These are phyloP conservation scores for Clathrospora elynae DNA, from an alignment of 2,329 filamentous ascomycete genomes.

Conservation along the genomic window DNA sequence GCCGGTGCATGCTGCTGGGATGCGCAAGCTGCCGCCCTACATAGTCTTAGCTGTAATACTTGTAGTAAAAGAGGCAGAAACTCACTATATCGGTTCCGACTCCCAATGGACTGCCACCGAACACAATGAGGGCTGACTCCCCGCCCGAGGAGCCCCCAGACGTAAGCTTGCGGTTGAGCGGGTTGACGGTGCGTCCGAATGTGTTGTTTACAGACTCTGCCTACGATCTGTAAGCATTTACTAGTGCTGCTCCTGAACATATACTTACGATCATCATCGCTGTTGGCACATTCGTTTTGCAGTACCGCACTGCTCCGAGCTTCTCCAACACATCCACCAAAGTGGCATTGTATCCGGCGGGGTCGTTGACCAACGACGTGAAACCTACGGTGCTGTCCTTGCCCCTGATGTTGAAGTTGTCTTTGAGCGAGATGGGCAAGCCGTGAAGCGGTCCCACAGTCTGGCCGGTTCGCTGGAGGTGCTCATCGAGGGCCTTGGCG, in stretches of 20 bases:
- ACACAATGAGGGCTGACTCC: conserved; percentile 66
- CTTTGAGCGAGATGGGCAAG: conserved; percentile 69
- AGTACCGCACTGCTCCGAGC: conserved; percentile 69
- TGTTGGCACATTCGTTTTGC: conserved; percentile 72
- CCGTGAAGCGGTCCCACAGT: conserved; percentile 69
- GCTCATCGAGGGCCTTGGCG: conserved; percentile 59
- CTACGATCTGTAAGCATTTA: conserved; percentile 20
- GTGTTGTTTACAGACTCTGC: conserved; percentile 69
- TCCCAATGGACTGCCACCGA: conserved; percentile 65
- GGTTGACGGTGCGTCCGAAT: conserved; percentile 67
- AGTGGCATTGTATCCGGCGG: conserved; percentile 60
- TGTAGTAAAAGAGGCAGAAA: neutral
- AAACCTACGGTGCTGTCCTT: conserved; percentile 69
- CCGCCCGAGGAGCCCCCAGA: conserved; percentile 71
- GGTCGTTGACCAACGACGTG: conserved; percentile 63
- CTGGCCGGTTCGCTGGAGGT: conserved; percentile 53
- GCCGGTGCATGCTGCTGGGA: conserved; percentile 62
- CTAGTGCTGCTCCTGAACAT: neutral
- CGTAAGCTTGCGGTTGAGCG: conserved; percentile 63
- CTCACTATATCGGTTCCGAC: conserved; percentile 67
- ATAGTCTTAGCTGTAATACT: conserved; percentile 7
- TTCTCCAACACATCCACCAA: conserved; percentile 63
- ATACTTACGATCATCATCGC: conserved; percentile 66
- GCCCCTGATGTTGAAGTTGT: conserved; percentile 68
- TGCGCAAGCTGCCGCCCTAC: conserved; percentile 59